phyloP scores from a whole-genome alignment of 2,329 filamentous ascomycete genomes.

The Stachybotrys chlorohalonatus region DNA sequence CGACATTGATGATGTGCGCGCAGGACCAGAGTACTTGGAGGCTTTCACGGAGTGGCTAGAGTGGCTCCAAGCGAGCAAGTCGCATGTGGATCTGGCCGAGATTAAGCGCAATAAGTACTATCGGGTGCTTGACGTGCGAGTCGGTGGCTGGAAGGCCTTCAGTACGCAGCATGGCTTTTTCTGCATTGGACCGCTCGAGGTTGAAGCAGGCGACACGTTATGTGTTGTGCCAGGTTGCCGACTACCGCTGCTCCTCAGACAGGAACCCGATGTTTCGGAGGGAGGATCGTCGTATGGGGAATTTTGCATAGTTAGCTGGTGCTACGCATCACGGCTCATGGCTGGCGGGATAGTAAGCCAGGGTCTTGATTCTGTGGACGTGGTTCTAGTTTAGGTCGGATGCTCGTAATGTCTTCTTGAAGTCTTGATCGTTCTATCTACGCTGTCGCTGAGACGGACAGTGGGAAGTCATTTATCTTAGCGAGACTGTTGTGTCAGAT shows the following conservation, averaged over 20 bases:
- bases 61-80: not conserved
- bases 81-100: not conserved
- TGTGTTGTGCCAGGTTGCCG: not conserved
- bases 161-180: not conserved
- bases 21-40: not conserved
- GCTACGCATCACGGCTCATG: not conserved
- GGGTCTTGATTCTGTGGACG: too few relatives aligned
- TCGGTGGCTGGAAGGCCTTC: not conserved
- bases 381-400: too few relatives aligned
- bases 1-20: not conserved
- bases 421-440: too few relatives aligned
- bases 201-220: not conserved
- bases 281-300: not conserved
- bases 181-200: not conserved
- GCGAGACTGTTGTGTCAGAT: too few relatives aligned
- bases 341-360: not conserved
- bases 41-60: not conserved
- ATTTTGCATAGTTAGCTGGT: not conserved
- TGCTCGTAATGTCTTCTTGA: too few relatives aligned
- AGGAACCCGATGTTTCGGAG: not conserved
- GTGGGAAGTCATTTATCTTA: too few relatives aligned
- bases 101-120: not conserved
- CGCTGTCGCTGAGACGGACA: too few relatives aligned
- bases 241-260: not conserved
- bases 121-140: not conserved